Conservation (phyloP, 164 flowering plant species). For the grape (Vitis vinifera) region DNA sequence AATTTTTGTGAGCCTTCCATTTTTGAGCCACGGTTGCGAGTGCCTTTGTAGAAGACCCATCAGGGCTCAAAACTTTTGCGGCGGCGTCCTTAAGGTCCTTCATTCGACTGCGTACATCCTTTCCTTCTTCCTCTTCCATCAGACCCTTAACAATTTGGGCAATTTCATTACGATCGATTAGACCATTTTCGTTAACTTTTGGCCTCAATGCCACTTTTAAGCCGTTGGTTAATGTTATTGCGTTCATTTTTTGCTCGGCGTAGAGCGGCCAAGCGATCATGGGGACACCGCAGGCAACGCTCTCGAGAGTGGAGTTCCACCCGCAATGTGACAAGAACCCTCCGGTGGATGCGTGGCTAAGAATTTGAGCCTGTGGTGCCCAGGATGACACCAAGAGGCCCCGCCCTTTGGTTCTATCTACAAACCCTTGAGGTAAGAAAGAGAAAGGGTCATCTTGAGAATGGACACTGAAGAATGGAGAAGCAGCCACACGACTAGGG, state of each 20-base stretch:
- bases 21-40: conserved; percentile 27
- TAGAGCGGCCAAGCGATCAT: conserved; percentile 76
- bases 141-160: conserved; percentile 40
- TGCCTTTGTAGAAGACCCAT: conserved; percentile 40
- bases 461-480: conserved; percentile 29
- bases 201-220: conserved; percentile 52
- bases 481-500: neutral
- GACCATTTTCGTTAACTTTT: conserved; percentile 25
- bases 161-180: conserved; percentile 34
- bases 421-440: conserved; percentile 48
- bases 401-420: conserved; percentile 38
- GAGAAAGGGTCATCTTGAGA: conserved; percentile 30
- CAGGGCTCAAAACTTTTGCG: conserved; percentile 18
- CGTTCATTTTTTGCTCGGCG: conserved; percentile 76
- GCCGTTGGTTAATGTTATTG: conserved; percentile 46
- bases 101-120: conserved; percentile 26
- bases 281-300: conserved; percentile 62
- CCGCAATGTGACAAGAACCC: conserved; percentile 72
- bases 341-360: conserved; percentile 52
- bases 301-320: conserved; percentile 75
- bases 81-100: conserved; percentile 39
- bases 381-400: conserved; percentile 50
- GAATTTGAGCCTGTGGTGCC: conserved; percentile 62
- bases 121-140: conserved; percentile 55
- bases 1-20: conserved; percentile 18